A percentile compares a stretch with the other conserved stretches of the same genome.
Conservation (phyloP, 75 land plant genomes). For the Isoetes taiwanensis region DNA sequence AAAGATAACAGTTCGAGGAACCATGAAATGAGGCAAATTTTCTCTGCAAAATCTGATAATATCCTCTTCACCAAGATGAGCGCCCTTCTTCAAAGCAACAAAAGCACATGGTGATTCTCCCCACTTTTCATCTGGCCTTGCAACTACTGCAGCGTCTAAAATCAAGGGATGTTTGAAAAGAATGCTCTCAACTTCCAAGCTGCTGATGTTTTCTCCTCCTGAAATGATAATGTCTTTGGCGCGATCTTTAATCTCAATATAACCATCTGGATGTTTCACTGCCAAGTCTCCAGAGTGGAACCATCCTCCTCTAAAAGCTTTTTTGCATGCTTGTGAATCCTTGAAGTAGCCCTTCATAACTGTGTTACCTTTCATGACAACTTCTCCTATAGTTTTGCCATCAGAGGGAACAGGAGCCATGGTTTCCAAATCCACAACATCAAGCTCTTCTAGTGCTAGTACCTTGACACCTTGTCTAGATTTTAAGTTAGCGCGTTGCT, state of each 20-base stretch:
- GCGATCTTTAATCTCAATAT: slow-evolving; percentile 80
- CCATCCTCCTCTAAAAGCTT: slow-evolving; percentile 73
- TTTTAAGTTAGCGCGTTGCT: slow-evolving; percentile 47
- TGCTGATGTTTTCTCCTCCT: slow-evolving; percentile 91
- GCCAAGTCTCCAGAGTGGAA: slow-evolving; percentile 78
- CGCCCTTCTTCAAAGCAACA: slow-evolving; percentile 38
- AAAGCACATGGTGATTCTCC: slow-evolving; percentile 96
- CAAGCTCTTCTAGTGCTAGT: slow-evolving; percentile 40
- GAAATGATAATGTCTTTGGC: slow-evolving; percentile 88
- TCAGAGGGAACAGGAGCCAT: slow-evolving; percentile 65
- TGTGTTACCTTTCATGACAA: slow-evolving; percentile 69
- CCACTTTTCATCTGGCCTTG: slow-evolving; percentile 70
- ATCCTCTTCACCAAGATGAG: slow-evolving; percentile 25
- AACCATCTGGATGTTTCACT: slow-evolving; percentile 81
- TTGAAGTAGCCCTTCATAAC: slow-evolving; percentile 95
- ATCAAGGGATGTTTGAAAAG: slow-evolving; percentile 53
- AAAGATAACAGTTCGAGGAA: slow-evolving; percentile 67
- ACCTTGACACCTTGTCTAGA: slow-evolving; percentile 75
- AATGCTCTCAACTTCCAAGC: slow-evolving; percentile 60
- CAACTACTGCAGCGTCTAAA: slow-evolving; percentile 72
- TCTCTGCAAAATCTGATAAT: slow-evolving; percentile 44
- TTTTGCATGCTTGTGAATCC: slow-evolving; percentile 68
- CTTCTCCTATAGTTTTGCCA: slow-evolving; percentile 65
- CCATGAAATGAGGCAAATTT: slow-evolving; percentile 73
- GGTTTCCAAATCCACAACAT: slow-evolving; percentile 43